Evolutionary conservation across 1,284 basidiomycete genomes (phyloP).

Genomic region (Fomitopsis pinicola): DNA sequence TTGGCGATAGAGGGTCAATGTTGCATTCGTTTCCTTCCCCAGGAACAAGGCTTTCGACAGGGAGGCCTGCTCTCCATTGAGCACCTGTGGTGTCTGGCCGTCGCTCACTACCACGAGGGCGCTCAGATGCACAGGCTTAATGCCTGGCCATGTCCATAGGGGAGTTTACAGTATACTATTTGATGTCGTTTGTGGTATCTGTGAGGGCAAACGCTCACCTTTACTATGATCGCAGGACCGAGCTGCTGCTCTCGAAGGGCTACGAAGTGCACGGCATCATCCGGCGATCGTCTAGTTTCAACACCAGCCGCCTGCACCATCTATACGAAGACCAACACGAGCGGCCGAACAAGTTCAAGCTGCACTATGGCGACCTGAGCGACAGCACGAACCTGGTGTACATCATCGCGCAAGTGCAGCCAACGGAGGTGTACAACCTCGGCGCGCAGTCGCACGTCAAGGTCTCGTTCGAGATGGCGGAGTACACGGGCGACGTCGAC

Average conservation of each 20-base stretch:
- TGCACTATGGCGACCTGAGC: conserved; percentile 89
- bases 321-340: conserved; percentile 87
- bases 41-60: too few species aligned
- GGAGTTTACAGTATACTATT: too few species aligned
- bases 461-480: conserved; percentile 95
- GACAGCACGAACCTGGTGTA: conserved; percentile 94
- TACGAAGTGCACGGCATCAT: conserved; percentile 94
- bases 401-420: conserved; percentile 87
- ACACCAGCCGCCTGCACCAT: conserved; percentile 87
- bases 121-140: too few species aligned
- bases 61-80: not conserved
- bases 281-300: conserved; percentile 90
- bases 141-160: too few species aligned
- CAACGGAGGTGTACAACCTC: conserved; percentile 92
- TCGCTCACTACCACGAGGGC: not conserved
- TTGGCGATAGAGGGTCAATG: too few species aligned
- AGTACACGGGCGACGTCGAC: conserved; percentile 93
- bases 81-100: not conserved
- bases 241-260: conserved; percentile 80
- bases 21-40: too few species aligned
- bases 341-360: conserved; percentile 75
- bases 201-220: not conserved
- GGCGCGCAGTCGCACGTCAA: conserved; percentile 97
- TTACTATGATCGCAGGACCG: conserved; percentile 48
- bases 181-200: too few species aligned